A percentile compares a stretch with the other conserved stretches of the same genome.
Evolutionary conservation across 140 eudicot genomes (phyloP).

Genomic region (Bidens hawaiensis): DNA sequence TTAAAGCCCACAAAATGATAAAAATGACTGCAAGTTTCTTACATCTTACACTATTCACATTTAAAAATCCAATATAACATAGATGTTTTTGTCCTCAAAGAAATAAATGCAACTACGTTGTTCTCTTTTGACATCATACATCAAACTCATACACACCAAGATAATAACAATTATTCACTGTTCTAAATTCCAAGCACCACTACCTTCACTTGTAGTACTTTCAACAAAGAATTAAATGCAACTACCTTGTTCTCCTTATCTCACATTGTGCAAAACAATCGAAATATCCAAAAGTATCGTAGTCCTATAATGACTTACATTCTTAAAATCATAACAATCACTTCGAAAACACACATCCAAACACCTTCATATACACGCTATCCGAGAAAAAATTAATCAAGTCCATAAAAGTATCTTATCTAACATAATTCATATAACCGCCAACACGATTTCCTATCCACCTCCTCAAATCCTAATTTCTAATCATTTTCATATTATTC

Average conservation of each 20-base stretch:
- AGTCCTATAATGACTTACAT: not conserved
- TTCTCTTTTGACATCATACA: not conserved
- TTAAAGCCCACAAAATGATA: slow-evolving; percentile 2
- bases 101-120: not conserved
- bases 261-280: slow-evolving; percentile 2
- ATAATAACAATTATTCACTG: not conserved
- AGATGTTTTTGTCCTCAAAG: not conserved
- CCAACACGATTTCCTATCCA: not conserved
- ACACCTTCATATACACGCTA: not conserved
- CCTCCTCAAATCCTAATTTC: slow-evolving; percentile 10
- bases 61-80: not conserved
- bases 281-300: not conserved
- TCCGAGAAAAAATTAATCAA: not conserved
- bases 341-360: not conserved
- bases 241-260: no score
- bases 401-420: not conserved
- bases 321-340: not conserved
- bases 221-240: not conserved
- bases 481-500: not conserved
- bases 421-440: not conserved
- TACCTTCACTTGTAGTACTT: not conserved
- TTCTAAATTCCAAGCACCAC: slow-evolving; percentile 1
- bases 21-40: not conserved
- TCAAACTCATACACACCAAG: slow-evolving; percentile 1
- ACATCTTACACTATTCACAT: not conserved